phyloP scores from a whole-genome alignment of 495 filamentous ascomycete species.

The Aeminium ludgeri region DNA sequence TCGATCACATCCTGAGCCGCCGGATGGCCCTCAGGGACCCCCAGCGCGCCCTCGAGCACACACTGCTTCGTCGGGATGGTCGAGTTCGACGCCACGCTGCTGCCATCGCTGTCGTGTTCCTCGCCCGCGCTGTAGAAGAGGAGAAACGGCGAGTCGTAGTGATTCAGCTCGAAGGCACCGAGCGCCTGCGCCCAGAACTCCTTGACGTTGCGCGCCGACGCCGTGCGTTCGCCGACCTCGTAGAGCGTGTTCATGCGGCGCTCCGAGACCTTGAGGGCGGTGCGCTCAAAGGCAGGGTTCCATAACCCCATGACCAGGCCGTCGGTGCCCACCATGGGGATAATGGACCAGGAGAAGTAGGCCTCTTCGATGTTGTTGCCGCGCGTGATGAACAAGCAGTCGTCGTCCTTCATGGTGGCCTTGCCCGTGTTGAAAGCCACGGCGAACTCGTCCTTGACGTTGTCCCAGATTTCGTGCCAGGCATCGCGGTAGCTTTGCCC shows the following conservation, averaged over 20 bases:
- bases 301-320: conserved; percentile 47
- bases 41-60: conserved; percentile 43
- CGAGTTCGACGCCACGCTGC: conserved; percentile 45
- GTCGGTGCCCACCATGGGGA: conserved; percentile 46
- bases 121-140: conserved; percentile 46
- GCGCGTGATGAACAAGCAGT: conserved; percentile 45
- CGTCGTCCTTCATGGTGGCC: conserved; percentile 60
- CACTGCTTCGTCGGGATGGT: conserved; percentile 36
- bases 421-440: conserved; percentile 41
- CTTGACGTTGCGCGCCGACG: conserved; percentile 46
- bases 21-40: conserved; percentile 41
- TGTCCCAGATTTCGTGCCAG: conserved; percentile 53
- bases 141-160: conserved; percentile 45
- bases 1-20: conserved; percentile 37
- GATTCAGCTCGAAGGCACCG: conserved; percentile 42
- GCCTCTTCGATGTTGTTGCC: conserved; percentile 48
- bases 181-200: conserved; percentile 43
- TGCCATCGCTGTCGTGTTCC: conserved; percentile 41
- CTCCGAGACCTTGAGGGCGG: conserved; percentile 45
- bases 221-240: conserved; percentile 53
- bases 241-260: conserved; percentile 48
- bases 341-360: conserved; percentile 52
- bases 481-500: conserved; percentile 43
- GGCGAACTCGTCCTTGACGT: conserved; percentile 41
- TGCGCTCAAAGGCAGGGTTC: conserved; percentile 55